Conservation (phyloP, 257 asterid species). For the Forsythia suspensa region DNA sequence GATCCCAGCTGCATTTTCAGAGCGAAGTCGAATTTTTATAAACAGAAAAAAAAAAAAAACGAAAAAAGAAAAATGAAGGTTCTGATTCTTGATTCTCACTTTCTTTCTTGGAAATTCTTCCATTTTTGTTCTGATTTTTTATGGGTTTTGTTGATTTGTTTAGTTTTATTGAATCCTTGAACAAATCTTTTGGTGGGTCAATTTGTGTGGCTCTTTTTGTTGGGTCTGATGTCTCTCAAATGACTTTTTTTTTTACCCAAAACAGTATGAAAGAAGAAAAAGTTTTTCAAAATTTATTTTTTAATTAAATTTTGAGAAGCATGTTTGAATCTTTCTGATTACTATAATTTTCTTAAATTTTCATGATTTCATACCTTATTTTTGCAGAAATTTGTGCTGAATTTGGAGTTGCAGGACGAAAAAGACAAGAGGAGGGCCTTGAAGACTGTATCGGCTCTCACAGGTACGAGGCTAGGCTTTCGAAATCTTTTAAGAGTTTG, state of each 20-base stretch:
- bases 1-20: not conserved
- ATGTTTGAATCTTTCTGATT: not conserved
- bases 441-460: slow-evolving; percentile 54
- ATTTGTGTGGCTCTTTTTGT: not conserved
- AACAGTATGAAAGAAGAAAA: not conserved
- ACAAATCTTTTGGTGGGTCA: slow-evolving; percentile 8
- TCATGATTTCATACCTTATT: too few species aligned
- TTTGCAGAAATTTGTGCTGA: slow-evolving; percentile 51
- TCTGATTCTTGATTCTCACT: not conserved
- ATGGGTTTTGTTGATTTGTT: not conserved
- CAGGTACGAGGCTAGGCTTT: slow-evolving; percentile 38
- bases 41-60: not conserved
- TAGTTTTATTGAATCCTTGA: slow-evolving; percentile 5
- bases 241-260: not conserved
- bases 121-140: slow-evolving; percentile 7
- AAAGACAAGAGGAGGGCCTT: slow-evolving; percentile 58
- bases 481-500: not conserved
- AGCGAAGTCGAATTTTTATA: not conserved
- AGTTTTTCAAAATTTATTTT: not conserved
- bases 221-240: not conserved
- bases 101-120: not conserved
- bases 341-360: not conserved
- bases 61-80: slow-evolving; percentile 47
- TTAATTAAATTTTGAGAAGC: not conserved
- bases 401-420: slow-evolving; percentile 55